Base-by-base conservation (phyloP, 768 basidiomycete species). In the Sistotremastrum suecicum region DNA sequence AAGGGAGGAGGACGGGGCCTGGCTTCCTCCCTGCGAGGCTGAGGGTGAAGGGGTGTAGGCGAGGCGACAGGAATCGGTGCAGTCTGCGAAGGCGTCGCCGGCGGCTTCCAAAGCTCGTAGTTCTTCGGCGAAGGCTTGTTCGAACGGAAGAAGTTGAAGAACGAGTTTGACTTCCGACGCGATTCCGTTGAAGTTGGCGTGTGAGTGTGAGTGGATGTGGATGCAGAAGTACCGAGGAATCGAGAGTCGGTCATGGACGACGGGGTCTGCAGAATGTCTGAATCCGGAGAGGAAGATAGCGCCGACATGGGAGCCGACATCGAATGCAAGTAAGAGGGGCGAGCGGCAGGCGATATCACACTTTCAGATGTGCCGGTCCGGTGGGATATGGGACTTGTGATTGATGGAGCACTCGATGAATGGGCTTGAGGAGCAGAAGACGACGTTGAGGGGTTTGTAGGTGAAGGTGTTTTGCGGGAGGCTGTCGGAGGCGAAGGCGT, bases 191-290 rank as follows among this genome's bases (percentile, higher is more conserved):
- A 42, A 5, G 42, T 57, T 3, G 63, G 51, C 32, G 65, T 64
- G 51, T 61, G 63, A 31, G 50, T 50, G 43, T 63, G 62, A 11
- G 66, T 65, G 11, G 66, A 60, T 5, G 58, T 50, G 11, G 71
- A 67, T 37, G 63, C 60, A 28, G 66, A 60, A 10, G 69, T 61
- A 43, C 68, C 68, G 36, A 70, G 57, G 47, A 67, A 60, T 7
- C 71, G 71, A 0, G 66, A 66, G 3, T 64, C 71, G 3, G 74
- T 74, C 11, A 81, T 68, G 1, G 80, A 80, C 8, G 79, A 80
- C 4, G 80, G 78, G 0, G 80, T 82, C 54, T 67, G 69, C 34
- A 81, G 66, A 36, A 75, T 62, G 45, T 68, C 66, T 6, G 72
- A 68, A 40, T 78, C 78, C 44, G 71, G 63, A 8, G 71, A 72